Base-by-base conservation (phyloP, 768 basidiomycete species). In the Boletus subparvulus region DNA sequence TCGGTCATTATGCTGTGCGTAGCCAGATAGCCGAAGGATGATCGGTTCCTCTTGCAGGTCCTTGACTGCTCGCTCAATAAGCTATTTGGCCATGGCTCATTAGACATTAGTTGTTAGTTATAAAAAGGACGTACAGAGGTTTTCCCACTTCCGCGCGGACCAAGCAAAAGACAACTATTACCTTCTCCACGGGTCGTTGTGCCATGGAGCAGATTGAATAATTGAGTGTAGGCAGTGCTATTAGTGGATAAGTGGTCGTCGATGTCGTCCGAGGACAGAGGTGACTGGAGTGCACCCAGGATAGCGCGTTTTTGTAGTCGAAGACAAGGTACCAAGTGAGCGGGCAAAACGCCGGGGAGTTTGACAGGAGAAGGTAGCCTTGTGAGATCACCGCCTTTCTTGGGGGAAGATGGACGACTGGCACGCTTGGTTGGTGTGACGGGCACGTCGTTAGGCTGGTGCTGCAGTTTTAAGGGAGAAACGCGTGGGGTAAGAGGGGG, bases 101-200 rank as follows among this genome's bases (percentile, higher is more conserved):
- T 55, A 59, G 48, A 39, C 28, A 47, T 46, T 26, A 50, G 30
- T 8, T 16, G 4, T 40, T 53, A 16, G 24, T 42, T 16, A 46
- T 35, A 32, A 30, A 45, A 41, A 56, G 49, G 47, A 56, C 54
- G 64, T 69, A 92, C 92, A 56, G 78, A 77, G 1, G 90, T 87
- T 74, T 98, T 97, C 19, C 94, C 95, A 59, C 87, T 89, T 16
- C 92, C 92, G 57, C 86, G 79, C 2, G 92, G 87, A 19, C 95
- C 95, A 43, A 94, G 77, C 4, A 98, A 67, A 52, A 97, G 78
- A 66, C 94, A 97, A 55, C 94, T 96, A 60, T 98, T 98, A 4
- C 95, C 94, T 76, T 98, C 95, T 11, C 88, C 89, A 30, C 94
- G 82, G 21, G 74, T 74, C 6, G 90, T 78, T 2, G 92, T 92